Evolutionary conservation across 2,329 filamentous ascomycete genomes (phyloP).

Genomic region (Didymella lethalis): DNA sequence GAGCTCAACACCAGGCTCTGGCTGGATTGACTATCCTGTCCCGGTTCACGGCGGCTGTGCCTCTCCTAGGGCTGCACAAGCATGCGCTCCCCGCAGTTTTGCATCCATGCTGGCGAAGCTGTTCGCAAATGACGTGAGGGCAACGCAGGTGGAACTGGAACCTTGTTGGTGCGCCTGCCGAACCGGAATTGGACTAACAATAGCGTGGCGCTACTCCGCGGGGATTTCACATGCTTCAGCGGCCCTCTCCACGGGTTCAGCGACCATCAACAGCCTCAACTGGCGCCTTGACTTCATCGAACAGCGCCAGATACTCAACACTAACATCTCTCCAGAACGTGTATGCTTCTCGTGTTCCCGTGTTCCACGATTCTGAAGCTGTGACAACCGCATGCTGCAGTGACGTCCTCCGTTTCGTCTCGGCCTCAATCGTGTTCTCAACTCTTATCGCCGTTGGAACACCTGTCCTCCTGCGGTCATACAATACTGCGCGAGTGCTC

Average conservation of each 20-base stretch:
- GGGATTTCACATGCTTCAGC: constrained; percentile 19
- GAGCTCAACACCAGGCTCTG: background rate
- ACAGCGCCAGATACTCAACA: background rate
- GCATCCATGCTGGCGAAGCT: constrained; percentile 18
- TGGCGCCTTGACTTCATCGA: background rate
- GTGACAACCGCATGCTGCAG: constrained; percentile 6
- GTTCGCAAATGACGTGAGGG: constrained; percentile 22
- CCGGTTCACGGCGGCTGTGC: constrained; percentile 9
- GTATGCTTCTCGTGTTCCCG: background rate
- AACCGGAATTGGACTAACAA: background rate
- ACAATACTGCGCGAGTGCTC: background rate
- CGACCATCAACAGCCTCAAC: constrained; percentile 1
- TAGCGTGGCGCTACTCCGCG: constrained; percentile 10
- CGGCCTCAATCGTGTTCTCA: constrained; percentile 8
- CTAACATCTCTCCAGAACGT: background rate
- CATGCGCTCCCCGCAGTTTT: constrained; percentile 18
- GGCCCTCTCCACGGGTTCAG: background rate
- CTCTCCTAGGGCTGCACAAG: constrained; percentile 11
- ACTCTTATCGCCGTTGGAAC: constrained; percentile 1
- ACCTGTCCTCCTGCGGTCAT: background rate
- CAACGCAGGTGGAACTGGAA: constrained; percentile 18
- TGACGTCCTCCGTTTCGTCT: constrained; percentile 5
- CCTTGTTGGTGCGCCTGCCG: constrained; percentile 14
- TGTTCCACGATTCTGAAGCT: constrained; percentile 1
- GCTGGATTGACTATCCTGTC: background rate